A percentile compares a stretch with the other conserved stretches of the same genome.
Conservation (phyloP, 2,329 filamentous ascomycete species). For the Colletotrichum spinosum region DNA sequence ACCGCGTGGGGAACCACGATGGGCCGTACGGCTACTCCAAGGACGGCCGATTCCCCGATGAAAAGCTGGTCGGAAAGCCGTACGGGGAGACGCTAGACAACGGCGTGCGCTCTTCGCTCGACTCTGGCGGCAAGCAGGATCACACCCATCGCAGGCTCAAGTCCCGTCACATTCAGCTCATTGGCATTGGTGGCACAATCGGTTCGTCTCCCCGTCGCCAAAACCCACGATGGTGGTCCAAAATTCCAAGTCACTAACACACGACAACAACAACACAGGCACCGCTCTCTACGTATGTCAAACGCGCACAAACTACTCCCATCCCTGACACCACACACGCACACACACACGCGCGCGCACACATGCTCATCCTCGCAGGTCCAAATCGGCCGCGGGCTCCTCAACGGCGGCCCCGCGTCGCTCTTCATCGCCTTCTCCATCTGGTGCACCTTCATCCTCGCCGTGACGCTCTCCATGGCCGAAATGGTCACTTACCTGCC, state of each 20-base stretch:
- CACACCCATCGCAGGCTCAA: conserved; percentile 65
- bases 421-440: conserved; percentile 70
- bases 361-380: conserved; percentile 47
- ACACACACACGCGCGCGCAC: conserved; percentile 31
- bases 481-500: conserved; percentile 84
- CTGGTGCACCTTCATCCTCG: conserved; percentile 72
- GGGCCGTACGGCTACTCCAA: conserved; percentile 21
- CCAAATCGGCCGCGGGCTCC: conserved; percentile 68
- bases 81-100: conserved; percentile 24
- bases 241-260: too few species aligned
- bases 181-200: conserved; percentile 74
- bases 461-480: conserved; percentile 71
- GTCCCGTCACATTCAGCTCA: conserved; percentile 68
- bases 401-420: conserved; percentile 69
- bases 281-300: conserved; percentile 36
- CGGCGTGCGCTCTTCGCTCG: conserved; percentile 29
- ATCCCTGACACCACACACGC: background rate
- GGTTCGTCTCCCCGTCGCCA: conserved; percentile 65
- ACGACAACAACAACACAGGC: background rate
- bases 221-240: conserved; percentile 45
- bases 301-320: too few species aligned
- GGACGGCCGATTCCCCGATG: conserved; percentile 18
- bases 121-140: conserved; percentile 44
- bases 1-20: conserved; percentile 32
- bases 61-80: conserved; percentile 27